Evolutionary conservation across 805 yeast genomes (phyloP), one percentile per base, ranked within the genome.

Genomic region (Naumovozyma castellii): DNA sequence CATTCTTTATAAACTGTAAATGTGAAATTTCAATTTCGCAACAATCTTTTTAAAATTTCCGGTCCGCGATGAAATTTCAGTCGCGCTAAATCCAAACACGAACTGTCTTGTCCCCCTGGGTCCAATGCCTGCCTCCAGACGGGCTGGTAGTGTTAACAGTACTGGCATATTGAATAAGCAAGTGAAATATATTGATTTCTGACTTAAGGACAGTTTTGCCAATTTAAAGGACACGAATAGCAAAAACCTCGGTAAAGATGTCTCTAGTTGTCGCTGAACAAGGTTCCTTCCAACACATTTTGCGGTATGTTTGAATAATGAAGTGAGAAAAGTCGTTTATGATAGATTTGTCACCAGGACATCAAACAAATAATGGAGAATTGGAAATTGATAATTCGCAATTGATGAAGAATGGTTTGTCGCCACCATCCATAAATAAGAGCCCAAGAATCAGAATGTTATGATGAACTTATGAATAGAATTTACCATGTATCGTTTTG

Each of bases 261-360:
- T 83, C 95, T 70, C 80, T 85, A 79, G 95, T 86, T 75, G 92
- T 90, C 72, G 92, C 85, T 76, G 97, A 92, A 78, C 81, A 85
- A 77, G 95, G 95, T 72, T 84, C 90, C 72, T 92, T 92, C 94
- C 98, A 92, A 78, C 98, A 92, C 94, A 92, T 92, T 78, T 84
- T 92, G 78, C 98, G 97, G 92, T 83, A 82, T 72, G 92, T 82
- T 49, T 15, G 14, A 34, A 31, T 25, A 17, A 22, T 22, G 9
- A 6, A 10, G 6, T 22, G 10, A 22, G 6, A 22, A 10, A 22
- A 10, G 27, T 22, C 6, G 9, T 22, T 22, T 22, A 6, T 22
- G n/a, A n/a, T n/a, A n/a, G n/a, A n/a, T n/a, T n/a, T n/a, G n/a
- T n/a, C n/a, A n/a, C n/a, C n/a, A n/a, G n/a, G n/a, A n/a, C n/a